These are phyloP conservation scores for Aspergillus glaucus DNA, from an alignment of 2,329 filamentous ascomycete genomes.

Conservation along the genomic window DNA sequence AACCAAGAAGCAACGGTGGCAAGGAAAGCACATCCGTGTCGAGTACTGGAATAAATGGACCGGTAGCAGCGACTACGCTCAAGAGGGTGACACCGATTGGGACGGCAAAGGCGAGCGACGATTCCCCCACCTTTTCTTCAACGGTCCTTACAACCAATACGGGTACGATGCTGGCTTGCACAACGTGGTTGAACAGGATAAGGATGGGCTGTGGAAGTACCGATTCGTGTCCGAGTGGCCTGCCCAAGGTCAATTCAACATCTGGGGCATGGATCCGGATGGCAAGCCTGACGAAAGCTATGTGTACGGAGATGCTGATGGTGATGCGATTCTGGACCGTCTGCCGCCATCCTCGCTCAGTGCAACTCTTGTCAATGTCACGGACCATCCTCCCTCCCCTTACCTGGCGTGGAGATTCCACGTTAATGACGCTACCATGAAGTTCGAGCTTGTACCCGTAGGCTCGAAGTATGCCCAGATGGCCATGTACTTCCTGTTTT, in stretches of 20 bases:
- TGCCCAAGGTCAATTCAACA: slow-evolving; percentile 55
- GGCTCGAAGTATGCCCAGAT: slow-evolving; percentile 52
- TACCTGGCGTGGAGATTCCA: slow-evolving; percentile 51
- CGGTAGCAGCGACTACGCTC: slow-evolving; percentile 55
- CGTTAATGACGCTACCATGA: slow-evolving; percentile 50
- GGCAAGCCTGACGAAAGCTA: slow-evolving; percentile 55
- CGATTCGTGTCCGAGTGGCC: slow-evolving; percentile 61
- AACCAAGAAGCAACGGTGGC: slow-evolving; percentile 53
- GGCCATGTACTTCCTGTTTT: slow-evolving; percentile 49
- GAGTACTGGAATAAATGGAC: slow-evolving; percentile 58
- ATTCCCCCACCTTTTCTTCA: slow-evolving; percentile 58
- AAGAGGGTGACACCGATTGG: slow-evolving; percentile 51
- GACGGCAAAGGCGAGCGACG: slow-evolving; percentile 40
- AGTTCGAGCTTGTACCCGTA: slow-evolving; percentile 47
- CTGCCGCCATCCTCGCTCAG: slow-evolving; percentile 55
- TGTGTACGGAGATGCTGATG: slow-evolving; percentile 57
- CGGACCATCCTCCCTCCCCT: slow-evolving; percentile 48
- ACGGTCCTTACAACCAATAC: slow-evolving; percentile 58
- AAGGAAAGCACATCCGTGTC: slow-evolving; percentile 56
- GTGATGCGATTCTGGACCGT: slow-evolving; percentile 55
- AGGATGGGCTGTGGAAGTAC: slow-evolving; percentile 51
- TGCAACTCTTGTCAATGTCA: slow-evolving; percentile 54
- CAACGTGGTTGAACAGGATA: slow-evolving; percentile 47
- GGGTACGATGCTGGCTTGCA: slow-evolving; percentile 56
- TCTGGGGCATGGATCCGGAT: slow-evolving; percentile 62